Conservation (phyloP, 2,329 filamentous ascomycete genomes). For the Trichoderma koningiopsis region DNA sequence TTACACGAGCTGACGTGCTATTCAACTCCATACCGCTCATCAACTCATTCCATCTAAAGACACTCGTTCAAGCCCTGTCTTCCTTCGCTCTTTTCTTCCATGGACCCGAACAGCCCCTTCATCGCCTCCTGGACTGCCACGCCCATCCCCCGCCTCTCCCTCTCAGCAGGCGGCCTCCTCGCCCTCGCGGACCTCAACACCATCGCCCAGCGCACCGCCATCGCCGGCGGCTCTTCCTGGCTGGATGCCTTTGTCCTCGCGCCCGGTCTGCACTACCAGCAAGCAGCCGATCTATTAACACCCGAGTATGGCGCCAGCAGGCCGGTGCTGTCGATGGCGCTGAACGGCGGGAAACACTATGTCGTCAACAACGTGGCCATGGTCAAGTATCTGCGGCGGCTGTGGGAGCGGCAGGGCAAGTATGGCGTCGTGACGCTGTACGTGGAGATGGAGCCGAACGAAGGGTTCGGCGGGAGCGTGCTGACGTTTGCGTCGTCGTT, state of each 20-base stretch:
- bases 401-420: slow-evolving; percentile 32
- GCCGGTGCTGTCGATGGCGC: slow-evolving; percentile 37
- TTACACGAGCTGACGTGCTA: background rate
- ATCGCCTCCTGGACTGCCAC: slow-evolving; percentile 48
- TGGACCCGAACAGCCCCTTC: slow-evolving; percentile 26
- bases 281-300: slow-evolving; percentile 55
- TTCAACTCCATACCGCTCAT: background rate
- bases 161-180: slow-evolving; percentile 57
- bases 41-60: background rate
- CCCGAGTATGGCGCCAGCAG: slow-evolving; percentile 35
- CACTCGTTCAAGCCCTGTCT: background rate
- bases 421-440: slow-evolving; percentile 35
- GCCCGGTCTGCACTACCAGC: slow-evolving; percentile 63
- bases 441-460: slow-evolving; percentile 32
- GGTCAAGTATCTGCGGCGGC: slow-evolving; percentile 46
- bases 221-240: slow-evolving; percentile 59
- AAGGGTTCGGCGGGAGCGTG: slow-evolving; percentile 13
- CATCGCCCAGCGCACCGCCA: slow-evolving; percentile 56
- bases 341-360: slow-evolving; percentile 36
- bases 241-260: slow-evolving; percentile 60
- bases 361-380: slow-evolving; percentile 55
- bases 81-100: background rate
- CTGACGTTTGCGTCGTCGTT: slow-evolving; percentile 4
- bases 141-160: slow-evolving; percentile 48
- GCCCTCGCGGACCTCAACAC: slow-evolving; percentile 61